Evolutionary conservation across 192 early-diverging fungal species (phyloP).

Genomic region (Rhizoclosmatium globosum): DNA sequence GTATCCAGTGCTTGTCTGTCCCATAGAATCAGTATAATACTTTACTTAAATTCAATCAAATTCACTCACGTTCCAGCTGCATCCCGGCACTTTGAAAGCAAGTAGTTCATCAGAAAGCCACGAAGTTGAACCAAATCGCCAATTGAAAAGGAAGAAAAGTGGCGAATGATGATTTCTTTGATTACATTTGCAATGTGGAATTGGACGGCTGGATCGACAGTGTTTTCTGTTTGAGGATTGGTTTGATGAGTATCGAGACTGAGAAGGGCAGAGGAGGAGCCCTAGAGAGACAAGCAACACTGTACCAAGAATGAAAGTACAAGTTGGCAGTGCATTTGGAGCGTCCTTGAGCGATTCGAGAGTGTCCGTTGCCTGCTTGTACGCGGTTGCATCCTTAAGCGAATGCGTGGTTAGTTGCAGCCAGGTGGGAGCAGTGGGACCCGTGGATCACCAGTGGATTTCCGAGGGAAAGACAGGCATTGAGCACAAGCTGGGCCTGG

Average conservation of each 20-base stretch:
- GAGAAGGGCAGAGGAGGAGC: neutral
- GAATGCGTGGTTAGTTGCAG: too few species aligned
- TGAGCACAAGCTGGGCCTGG: neutral
- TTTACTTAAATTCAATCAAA: conserved; percentile 12
- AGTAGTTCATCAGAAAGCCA: conserved; percentile 23
- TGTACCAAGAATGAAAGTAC: conserved; percentile 27
- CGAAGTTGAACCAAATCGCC: conserved; percentile 7
- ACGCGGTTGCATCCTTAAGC: neutral
- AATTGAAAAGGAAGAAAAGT: conserved; percentile 16
- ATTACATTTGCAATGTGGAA: conserved; percentile 36
- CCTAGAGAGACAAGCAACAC: neutral
- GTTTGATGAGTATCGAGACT: neutral
- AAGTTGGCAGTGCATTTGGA: conserved; percentile 10
- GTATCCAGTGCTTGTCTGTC: neutral
- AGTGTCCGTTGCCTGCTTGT: neutral
- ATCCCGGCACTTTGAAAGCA: neutral
- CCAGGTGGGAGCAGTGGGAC: too few species aligned
- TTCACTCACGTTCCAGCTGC: neutral
- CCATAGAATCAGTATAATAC: too few species aligned
- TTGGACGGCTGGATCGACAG: conserved; percentile 4
- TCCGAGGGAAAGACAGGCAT: neutral
- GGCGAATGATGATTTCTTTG: conserved; percentile 27
- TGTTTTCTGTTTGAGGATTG: conserved; percentile 17
- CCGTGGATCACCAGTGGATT: neutral
- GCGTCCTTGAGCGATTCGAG: conserved; percentile 5